A percentile compares a stretch with the other conserved stretches of the same genome.
phyloP scores from a whole-genome alignment of 192 early-diverging fungal genomes.

The Piromyces sp. region DNA sequence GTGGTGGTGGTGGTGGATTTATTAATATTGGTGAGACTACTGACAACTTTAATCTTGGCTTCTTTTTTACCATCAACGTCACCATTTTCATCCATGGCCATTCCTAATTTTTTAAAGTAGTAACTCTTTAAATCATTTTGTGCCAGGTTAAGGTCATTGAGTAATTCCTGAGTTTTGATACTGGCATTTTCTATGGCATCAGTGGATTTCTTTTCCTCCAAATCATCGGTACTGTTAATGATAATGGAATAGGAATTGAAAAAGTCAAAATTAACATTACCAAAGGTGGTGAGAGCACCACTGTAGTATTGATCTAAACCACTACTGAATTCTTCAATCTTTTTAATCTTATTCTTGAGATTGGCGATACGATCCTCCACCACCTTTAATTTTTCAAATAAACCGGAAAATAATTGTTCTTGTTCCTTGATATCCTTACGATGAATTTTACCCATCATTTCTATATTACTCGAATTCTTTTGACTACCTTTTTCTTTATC shows the following conservation, averaged over 20 bases:
- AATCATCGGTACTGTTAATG: not conserved
- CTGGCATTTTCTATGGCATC: too few species aligned
- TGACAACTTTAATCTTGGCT: not conserved
- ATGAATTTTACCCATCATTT: not conserved
- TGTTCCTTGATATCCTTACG: not conserved
- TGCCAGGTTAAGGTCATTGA: too few species aligned
- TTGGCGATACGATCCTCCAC: not conserved
- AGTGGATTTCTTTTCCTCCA: too few species aligned
- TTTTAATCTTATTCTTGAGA: not conserved
- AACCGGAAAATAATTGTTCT: not conserved
- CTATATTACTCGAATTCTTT: not conserved
- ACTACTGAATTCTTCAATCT: not conserved
- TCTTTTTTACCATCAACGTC: not conserved
- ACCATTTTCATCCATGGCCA: not conserved
- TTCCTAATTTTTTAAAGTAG: not conserved
- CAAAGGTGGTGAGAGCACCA: not conserved
- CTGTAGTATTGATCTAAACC: not conserved
- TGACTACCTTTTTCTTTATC: not conserved
- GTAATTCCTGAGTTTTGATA: too few species aligned
- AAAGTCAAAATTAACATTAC: not conserved
- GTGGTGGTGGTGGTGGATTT: too few species aligned
- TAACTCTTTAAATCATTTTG: not conserved
- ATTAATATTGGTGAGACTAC: not conserved
- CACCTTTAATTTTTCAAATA: not conserved
- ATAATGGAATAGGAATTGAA: not conserved